Evolutionary conservation across 768 basidiomycete genomes (phyloP), one percentile per base, ranked within the genome.

Genomic region (Plicaturopsis crispa): DNA sequence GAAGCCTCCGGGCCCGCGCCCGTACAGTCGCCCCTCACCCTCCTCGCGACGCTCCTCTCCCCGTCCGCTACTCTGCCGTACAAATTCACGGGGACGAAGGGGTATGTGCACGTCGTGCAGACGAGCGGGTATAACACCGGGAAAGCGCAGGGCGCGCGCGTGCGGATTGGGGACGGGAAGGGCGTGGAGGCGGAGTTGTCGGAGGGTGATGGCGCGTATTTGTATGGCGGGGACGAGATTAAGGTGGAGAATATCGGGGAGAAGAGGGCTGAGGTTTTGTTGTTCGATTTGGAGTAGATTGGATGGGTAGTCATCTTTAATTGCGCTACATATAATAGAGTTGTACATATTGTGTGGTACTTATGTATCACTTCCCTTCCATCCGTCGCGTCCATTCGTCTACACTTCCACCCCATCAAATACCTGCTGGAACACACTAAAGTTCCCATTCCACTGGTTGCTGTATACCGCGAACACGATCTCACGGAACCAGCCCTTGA

Each of bases 121-220:
- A 84, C 72, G 4, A 80, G 79, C 19, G 91, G 90, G 3, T 94
- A 86, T 58, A 84, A 86, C 44, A 51, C 71, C 1, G 67, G 69
- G 1, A 51, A 59, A 21, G 70, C 79, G 0, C 59, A 49, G 2
- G 89, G 87, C 0, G 79, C 75, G 0, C 61, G 57, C 14, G 56
- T 94, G 34, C 72, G 61, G 44, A 53, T 93, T 6, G 56, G 53
- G 23, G 62, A 63, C 6, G 53, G 61, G 3, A 63, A 59, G 4
- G 53, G 57, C 1, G 64, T 59, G 13, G 55, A 55, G 0, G 41
- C 78, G 3, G 76, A 71, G 26, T 57, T 94, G 38, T 72, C 73
- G 22, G 93, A 97, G 49, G 93, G 93, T 0, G 93, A 97, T 51
- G 91, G 89, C 0, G 79, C 80, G 10, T 97, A 91, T 57, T 56